A percentile compares a stretch with the other conserved stretches of the same genome.
phyloP scores from a whole-genome alignment of 441 rosid genomes.

The Gossypium lobatum region DNA sequence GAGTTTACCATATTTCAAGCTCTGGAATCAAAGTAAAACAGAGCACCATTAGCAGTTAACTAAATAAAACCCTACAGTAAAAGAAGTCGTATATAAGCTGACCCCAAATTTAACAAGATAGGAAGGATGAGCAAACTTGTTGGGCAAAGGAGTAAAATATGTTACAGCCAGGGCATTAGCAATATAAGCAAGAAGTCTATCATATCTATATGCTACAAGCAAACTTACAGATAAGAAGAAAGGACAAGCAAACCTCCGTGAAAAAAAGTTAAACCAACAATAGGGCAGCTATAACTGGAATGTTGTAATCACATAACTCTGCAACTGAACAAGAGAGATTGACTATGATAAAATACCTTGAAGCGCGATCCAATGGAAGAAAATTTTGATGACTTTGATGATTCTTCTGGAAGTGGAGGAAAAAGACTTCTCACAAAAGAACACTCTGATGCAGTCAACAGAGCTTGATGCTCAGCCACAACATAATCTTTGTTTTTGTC shows the following conservation, averaged over 20 bases:
- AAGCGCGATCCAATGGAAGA: conserved; percentile 99
- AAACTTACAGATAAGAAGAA: not conserved
- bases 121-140: not conserved
- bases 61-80: not conserved
- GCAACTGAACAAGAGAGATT: not conserved
- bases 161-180: not conserved
- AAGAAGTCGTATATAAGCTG: not conserved
- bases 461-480: conserved; percentile 98
- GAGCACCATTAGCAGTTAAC: not conserved
- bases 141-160: not conserved
- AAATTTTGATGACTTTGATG: conserved; percentile 95
- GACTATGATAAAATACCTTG: conserved; percentile 46
- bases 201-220: conserved; percentile 6
- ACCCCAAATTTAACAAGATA: not conserved
- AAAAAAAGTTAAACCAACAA: conserved; percentile 5
- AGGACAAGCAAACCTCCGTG: conserved; percentile 4
- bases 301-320: not conserved
- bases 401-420: conserved; percentile 89
- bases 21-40: not conserved
- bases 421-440: conserved; percentile 78
- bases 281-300: not conserved
- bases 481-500: conserved; percentile 99
- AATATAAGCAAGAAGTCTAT: not conserved
- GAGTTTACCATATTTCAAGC: not conserved
- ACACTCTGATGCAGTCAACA: conserved; percentile 78